Percentiles rank a stretch among this genome's conserved stretches.
Conservation (phyloP, 345 rosid species). For the Bruguiera sexangula region DNA sequence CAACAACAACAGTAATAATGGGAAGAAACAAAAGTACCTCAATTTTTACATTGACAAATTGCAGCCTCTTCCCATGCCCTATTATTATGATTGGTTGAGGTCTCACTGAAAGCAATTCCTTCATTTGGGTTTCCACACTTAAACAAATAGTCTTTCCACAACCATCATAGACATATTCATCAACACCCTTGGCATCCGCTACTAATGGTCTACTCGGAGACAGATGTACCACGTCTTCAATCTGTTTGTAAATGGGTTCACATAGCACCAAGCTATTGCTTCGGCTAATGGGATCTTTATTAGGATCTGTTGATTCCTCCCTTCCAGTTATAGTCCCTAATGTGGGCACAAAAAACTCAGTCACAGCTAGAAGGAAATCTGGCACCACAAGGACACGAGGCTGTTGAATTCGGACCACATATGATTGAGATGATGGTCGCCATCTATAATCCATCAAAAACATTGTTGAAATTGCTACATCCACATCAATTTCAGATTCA, state of each 20-base stretch:
- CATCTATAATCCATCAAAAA: slow-evolving; percentile 93
- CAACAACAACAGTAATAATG: slow-evolving; percentile 5
- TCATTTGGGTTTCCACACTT: slow-evolving; percentile 50
- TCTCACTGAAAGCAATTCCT: slow-evolving; percentile 42
- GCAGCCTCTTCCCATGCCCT: slow-evolving; percentile 92
- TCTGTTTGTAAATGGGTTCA: slow-evolving; percentile 65
- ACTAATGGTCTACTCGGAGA: slow-evolving; percentile 76
- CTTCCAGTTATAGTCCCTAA: slow-evolving; percentile 87
- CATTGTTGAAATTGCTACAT: slow-evolving; percentile 76
- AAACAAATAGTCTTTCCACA: slow-evolving; percentile 72
- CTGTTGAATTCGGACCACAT: slow-evolving; percentile 84
- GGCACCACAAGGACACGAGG: slow-evolving; percentile 95
- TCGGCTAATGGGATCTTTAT: slow-evolving; percentile 80
- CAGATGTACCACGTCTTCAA: slow-evolving; percentile 73
- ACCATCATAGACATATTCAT: slow-evolving; percentile 86
- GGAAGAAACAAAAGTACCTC: slow-evolving; percentile 51
- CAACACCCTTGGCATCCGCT: slow-evolving; percentile 75
- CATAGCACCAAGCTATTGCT: slow-evolving; percentile 64
- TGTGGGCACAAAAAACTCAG: slow-evolving; percentile 93
- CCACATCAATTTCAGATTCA: slow-evolving; percentile 49
- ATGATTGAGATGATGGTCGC: slow-evolving; percentile 82
- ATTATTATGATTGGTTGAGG: slow-evolving; percentile 72
- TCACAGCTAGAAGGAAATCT: slow-evolving; percentile 91
- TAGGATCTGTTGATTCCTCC: slow-evolving; percentile 87
- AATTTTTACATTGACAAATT: slow-evolving; percentile 77